Conservation (phyloP, 2,329 filamentous ascomycete species). For the Fusarium piperis region DNA sequence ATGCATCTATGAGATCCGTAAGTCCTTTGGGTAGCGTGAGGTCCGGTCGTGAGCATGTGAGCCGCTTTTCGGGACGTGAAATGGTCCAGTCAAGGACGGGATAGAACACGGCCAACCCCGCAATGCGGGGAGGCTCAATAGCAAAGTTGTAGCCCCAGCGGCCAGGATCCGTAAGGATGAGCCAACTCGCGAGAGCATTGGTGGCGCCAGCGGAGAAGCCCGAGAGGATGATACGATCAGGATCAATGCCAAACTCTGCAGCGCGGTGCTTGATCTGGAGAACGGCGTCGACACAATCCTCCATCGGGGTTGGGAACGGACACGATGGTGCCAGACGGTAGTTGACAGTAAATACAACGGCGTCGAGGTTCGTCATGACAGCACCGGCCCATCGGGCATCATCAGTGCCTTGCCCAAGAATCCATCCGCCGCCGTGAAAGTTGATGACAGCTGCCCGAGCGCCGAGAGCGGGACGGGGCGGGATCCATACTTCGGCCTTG, state of each 20-base stretch:
- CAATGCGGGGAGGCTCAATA: conserved; percentile 56
- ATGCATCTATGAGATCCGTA: conserved; percentile 71
- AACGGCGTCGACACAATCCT: conserved; percentile 72
- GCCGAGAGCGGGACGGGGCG: conserved; percentile 46
- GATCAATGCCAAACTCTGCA: conserved; percentile 66
- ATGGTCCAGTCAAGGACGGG: conserved; percentile 70
- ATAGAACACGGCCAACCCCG: conserved; percentile 68
- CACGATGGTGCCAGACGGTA: conserved; percentile 74
- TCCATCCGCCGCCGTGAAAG: conserved; percentile 75
- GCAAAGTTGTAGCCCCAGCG: conserved; percentile 51
- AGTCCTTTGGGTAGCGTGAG: conserved; percentile 66
- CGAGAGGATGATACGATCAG: conserved; percentile 63
- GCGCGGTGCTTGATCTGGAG: conserved; percentile 68
- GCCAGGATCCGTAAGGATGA: conserved; percentile 56
- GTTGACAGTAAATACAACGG: conserved; percentile 71
- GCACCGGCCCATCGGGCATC: conserved; percentile 69
- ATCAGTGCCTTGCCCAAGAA: conserved; percentile 69
- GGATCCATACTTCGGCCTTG: conserved; percentile 59
- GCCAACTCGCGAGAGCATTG: conserved; percentile 60
- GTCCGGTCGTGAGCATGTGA: conserved; percentile 63
- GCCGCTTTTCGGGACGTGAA: conserved; percentile 64
- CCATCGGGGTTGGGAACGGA: conserved; percentile 71
- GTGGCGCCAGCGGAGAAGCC: conserved; percentile 73
- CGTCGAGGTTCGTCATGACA: conserved; percentile 62
- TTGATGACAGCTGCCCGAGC: conserved; percentile 68